Evolutionary conservation across 2,329 filamentous ascomycete genomes (phyloP).

Genomic region (Nothopassalora personata): DNA sequence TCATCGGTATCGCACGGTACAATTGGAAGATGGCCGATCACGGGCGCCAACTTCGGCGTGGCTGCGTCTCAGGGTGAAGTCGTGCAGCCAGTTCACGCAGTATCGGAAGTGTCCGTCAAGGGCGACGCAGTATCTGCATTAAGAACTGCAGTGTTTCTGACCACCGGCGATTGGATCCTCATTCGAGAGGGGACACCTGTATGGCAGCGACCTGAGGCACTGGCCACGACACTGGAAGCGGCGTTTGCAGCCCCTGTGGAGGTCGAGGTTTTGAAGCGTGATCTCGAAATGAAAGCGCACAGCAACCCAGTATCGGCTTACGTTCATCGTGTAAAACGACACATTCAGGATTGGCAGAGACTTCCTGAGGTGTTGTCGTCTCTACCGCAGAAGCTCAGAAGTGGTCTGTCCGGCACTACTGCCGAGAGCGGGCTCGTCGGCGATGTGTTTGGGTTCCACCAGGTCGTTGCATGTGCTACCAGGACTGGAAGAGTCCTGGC

Average conservation of each 20-base stretch:
- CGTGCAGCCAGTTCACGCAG: conserved; percentile 55
- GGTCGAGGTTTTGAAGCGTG: conserved; percentile 67
- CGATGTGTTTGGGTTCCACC: conserved; percentile 83
- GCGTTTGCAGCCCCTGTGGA: conserved; percentile 65
- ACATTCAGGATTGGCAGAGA: conserved; percentile 69
- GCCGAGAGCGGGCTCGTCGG: conserved; percentile 48
- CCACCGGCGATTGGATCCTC: conserved; percentile 70
- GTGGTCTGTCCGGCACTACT: conserved; percentile 39
- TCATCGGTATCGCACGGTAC: conserved; percentile 73
- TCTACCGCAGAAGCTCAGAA: conserved; percentile 64
- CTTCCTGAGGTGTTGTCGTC: conserved; percentile 68
- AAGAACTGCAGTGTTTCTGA: conserved; percentile 63
- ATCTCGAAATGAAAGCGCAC: conserved; percentile 80
- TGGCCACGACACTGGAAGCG: conserved; percentile 74
- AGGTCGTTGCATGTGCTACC: conserved; percentile 75
- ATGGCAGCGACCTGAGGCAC: conserved; percentile 77
- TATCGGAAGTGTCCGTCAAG: conserved; percentile 77
- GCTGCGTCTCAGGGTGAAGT: conserved; percentile 18
- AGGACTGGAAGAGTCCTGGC: conserved; percentile 72
- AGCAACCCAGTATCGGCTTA: conserved; percentile 78
- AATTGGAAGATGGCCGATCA: conserved; percentile 65
- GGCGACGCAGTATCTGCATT: conserved; percentile 65
- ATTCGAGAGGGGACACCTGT: conserved; percentile 73
- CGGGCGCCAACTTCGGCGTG: conserved; percentile 35
- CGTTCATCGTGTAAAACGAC: conserved; percentile 76